Percentiles rank a stretch among this genome's conserved stretches.
Evolutionary conservation across 192 early-diverging fungal genomes (phyloP).

Genomic region (Backusella psychrophila): DNA sequence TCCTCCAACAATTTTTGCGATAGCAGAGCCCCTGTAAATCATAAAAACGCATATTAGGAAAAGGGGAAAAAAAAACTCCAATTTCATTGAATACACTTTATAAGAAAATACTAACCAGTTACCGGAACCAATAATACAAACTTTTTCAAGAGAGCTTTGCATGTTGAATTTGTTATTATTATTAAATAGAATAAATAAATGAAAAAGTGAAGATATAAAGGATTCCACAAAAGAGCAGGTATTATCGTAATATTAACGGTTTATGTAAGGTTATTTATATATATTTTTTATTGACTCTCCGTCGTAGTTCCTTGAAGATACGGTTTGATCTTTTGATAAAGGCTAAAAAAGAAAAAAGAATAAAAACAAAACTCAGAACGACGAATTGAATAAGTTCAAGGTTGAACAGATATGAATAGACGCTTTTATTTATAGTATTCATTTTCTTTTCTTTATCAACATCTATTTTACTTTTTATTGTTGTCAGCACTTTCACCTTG

Average conservation of each 20-base stretch:
- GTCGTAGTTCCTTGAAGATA: neutral
- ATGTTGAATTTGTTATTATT: neutral
- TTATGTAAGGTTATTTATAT: neutral
- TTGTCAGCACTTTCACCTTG: neutral
- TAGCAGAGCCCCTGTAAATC: constrained; percentile 79
- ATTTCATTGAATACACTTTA: neutral
- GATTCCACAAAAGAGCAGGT: neutral
- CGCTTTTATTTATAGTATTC: neutral
- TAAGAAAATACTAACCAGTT: constrained; percentile 65
- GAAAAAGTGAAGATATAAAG: neutral
- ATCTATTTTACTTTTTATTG: neutral
- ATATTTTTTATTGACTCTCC: neutral
- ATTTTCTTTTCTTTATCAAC: neutral
- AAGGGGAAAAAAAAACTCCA: no score
- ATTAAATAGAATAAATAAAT: no score
- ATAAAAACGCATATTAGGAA: neutral
- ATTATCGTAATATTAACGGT: neutral
- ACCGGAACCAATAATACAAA: constrained; percentile 90
- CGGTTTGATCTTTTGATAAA: neutral
- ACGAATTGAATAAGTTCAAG: neutral
- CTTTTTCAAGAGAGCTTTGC: constrained; percentile 58
- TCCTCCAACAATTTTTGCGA: constrained; percentile 86
- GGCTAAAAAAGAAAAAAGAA: constrained; percentile 3
- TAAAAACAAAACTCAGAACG: neutral
- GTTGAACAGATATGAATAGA: neutral